Conservation (phyloP, 1,139 yeast species). For the Chernovozyma aurita region DNA sequence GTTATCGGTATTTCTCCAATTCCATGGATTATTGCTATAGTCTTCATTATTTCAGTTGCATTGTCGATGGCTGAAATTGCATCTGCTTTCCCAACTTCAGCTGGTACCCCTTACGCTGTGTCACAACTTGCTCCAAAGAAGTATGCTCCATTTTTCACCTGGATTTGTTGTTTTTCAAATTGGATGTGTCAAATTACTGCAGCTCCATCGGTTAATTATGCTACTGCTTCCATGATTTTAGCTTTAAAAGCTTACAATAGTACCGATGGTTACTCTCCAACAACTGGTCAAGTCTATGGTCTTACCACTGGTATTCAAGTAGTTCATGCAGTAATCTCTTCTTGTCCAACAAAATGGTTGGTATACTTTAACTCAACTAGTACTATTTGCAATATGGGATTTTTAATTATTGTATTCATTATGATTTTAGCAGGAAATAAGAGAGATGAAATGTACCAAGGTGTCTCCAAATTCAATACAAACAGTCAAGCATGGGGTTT, state of each 20-base stretch:
- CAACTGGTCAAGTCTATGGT: conserved; percentile 48
- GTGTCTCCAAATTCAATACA: conserved; percentile 43
- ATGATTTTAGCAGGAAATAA: conserved; percentile 54
- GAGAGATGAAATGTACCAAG: conserved; percentile 24
- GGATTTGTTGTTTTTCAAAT: conserved; percentile 59
- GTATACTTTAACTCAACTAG: conserved; percentile 54
- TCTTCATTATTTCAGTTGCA: conserved; percentile 49
- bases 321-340: conserved; percentile 46
- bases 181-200: conserved; percentile 40
- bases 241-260: conserved; percentile 44
- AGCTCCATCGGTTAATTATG: conserved; percentile 61
- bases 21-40: conserved; percentile 51
- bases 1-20: conserved; percentile 51
- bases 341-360: conserved; percentile 51
- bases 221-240: conserved; percentile 57
- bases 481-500: conserved; percentile 54
- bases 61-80: conserved; percentile 46
- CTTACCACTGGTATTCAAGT: conserved; percentile 50
- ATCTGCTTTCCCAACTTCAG: conserved; percentile 44
- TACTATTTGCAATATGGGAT: conserved; percentile 46
- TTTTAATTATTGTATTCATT: conserved; percentile 52
- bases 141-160: conserved; percentile 51
- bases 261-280: conserved; percentile 32
- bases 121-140: conserved; percentile 51
- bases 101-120: conserved; percentile 49